Evolutionary conservation across 1,284 basidiomycete genomes (phyloP).

Genomic region (Ceratobasidium sp.): DNA sequence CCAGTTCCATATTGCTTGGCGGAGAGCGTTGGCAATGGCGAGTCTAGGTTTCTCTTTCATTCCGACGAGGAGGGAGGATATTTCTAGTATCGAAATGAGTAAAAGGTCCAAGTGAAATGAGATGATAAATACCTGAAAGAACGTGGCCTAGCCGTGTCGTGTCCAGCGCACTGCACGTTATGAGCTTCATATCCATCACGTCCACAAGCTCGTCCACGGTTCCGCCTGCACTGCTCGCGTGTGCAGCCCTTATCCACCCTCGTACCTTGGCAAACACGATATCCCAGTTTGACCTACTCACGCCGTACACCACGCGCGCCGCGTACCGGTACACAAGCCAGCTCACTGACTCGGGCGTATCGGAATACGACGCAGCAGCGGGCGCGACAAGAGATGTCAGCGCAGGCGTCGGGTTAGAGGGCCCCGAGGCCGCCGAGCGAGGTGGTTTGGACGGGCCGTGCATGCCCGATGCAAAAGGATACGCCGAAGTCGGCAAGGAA

Average conservation of each 20-base stretch:
- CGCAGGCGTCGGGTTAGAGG: conserved; percentile 29
- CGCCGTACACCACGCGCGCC: conserved; percentile 85
- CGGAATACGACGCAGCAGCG: conserved; percentile 49
- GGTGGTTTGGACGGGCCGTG: conserved; percentile 20
- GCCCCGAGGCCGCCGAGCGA: not conserved
- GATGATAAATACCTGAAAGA: conserved; percentile 66
- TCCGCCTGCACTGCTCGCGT: conserved; percentile 53
- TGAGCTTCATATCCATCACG: conserved; percentile 78
- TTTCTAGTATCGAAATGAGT: conserved; percentile 63
- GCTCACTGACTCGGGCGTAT: conserved; percentile 49
- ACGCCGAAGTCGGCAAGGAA: conserved; percentile 64
- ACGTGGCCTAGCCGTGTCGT: conserved; percentile 72
- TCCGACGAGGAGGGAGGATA: conserved; percentile 86
- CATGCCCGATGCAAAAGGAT: conserved; percentile 25
- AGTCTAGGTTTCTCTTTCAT: conserved; percentile 82
- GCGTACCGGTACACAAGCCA: conserved; percentile 58
- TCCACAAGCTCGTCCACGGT: conserved; percentile 68
- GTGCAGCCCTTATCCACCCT: conserved; percentile 73
- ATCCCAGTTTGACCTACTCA: conserved; percentile 92
- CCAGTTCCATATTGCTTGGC: conserved; percentile 93
- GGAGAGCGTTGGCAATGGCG: conserved; percentile 78
- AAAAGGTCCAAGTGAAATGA: conserved; percentile 44
- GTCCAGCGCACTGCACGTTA: conserved; percentile 79
- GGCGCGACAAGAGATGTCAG: conserved; percentile 37
- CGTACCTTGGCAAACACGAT: conserved; percentile 82